These are phyloP conservation scores for Albifimbria verrucaria DNA, from an alignment of 2,329 filamentous ascomycete genomes.

Conservation along the genomic window DNA sequence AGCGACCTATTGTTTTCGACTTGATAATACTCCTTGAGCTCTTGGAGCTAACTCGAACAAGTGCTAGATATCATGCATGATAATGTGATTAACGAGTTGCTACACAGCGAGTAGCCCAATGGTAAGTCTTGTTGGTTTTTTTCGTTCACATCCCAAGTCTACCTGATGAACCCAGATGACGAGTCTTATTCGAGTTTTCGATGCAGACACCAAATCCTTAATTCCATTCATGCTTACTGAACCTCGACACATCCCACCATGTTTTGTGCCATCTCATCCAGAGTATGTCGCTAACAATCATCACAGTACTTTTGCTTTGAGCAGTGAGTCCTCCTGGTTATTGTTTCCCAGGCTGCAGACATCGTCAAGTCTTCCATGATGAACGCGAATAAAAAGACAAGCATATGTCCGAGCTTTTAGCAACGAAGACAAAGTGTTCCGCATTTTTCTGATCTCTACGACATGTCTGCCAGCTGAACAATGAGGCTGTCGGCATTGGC, in stretches of 20 bases:
- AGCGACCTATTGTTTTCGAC: constrained; percentile 11
- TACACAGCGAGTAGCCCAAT: constrained; percentile 5
- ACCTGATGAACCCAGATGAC: constrained; percentile 62
- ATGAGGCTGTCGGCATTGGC: constrained; percentile 10
- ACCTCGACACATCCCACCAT: constrained; percentile 18
- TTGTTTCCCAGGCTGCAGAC: not conserved
- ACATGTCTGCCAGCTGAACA: constrained; percentile 3
- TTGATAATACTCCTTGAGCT: constrained; percentile 6
- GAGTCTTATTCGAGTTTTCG: constrained; percentile 73
- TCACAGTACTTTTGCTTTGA: constrained; percentile 5
- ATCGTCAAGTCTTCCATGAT: constrained; percentile 56
- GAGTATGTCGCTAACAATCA: constrained; percentile 19
- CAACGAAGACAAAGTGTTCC: constrained; percentile 37
- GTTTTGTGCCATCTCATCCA: constrained; percentile 8
- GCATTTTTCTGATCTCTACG: constrained; percentile 13
- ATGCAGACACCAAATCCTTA: constrained; percentile 65
- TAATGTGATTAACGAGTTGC: not conserved
- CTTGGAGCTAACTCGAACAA: constrained; percentile 19
- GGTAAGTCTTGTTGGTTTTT: constrained; percentile 14
- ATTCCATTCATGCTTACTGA: constrained; percentile 72
- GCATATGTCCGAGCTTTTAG: constrained; percentile 92
- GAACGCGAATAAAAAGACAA: constrained; percentile 87
- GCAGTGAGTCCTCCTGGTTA: not conserved
- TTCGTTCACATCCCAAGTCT: constrained; percentile 20
- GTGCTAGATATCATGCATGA: constrained; percentile 9